Percentiles rank a stretch among this genome's conserved stretches.
Conservation (phyloP, 2,329 filamentous ascomycete species). For the Cercospora citrullina region DNA sequence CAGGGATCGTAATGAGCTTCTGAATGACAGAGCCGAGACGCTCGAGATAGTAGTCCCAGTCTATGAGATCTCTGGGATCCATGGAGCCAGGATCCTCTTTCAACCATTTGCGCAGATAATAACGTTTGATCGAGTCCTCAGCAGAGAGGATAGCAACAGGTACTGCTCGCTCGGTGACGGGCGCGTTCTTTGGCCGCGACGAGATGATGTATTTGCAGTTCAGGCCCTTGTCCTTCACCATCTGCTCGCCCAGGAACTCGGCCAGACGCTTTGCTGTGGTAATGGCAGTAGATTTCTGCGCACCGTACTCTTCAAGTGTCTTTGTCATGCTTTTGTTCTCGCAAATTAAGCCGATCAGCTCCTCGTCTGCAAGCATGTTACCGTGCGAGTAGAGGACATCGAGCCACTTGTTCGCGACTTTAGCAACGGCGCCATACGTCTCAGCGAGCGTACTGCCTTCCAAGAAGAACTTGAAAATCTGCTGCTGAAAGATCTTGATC, state of each 20-base stretch:
- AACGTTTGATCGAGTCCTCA: slow-evolving; percentile 80
- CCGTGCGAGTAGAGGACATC: slow-evolving; percentile 91
- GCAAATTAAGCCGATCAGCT: slow-evolving; percentile 98
- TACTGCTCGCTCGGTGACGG: slow-evolving; percentile 90
- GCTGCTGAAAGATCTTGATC: slow-evolving; percentile 99
- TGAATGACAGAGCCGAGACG: slow-evolving; percentile 96
- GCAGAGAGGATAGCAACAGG: slow-evolving; percentile 97
- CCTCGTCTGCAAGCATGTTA: slow-evolving; percentile 87
- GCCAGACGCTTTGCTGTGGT: slow-evolving; percentile 93
- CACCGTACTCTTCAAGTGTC: slow-evolving; percentile 91
- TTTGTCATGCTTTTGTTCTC: slow-evolving; percentile 99
- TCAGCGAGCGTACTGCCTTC: slow-evolving; percentile 84
- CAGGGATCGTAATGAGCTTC: slow-evolving; percentile 97
- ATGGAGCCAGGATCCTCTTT: slow-evolving; percentile 89
- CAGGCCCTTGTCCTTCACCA: slow-evolving; percentile 98
- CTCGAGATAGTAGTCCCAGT: slow-evolving; percentile 97
- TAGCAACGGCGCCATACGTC: slow-evolving; percentile 88
- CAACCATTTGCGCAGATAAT: slow-evolving; percentile 92
- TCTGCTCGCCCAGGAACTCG: slow-evolving; percentile 95
- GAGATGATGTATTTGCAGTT: slow-evolving; percentile 99
- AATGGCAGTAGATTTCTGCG: slow-evolving; percentile 97
- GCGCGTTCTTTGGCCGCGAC: slow-evolving; percentile 77
- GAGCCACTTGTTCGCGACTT: slow-evolving; percentile 93
- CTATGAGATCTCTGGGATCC: slow-evolving; percentile 83
- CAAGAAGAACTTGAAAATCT: slow-evolving; percentile 99